Evolutionary conservation across 1,139 yeast genomes (phyloP), one percentile per base, ranked within the genome.

Genomic region (Kurtzmaniella natalensis): DNA sequence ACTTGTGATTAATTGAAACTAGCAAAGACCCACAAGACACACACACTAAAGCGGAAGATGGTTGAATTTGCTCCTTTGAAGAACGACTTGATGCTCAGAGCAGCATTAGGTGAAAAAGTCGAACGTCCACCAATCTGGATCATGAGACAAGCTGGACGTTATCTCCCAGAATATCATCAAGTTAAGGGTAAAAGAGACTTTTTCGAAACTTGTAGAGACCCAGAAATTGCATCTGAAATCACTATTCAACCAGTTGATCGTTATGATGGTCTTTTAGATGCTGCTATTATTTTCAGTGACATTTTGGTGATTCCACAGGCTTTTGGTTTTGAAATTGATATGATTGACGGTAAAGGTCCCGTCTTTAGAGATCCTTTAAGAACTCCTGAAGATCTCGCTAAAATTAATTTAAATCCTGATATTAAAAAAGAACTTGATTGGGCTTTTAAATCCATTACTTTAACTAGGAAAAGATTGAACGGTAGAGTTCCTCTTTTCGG

Each of bases 71-170:
- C 94, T 15, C 76, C 78, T 16, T 67, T 89, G 55, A 78, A 88
- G 60, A 92, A 92, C 63, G 97, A 92, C 55, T 72, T 89, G 51
- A 81, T 92, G 31, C 68, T 92, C 43, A 71, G 98, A 50, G 96
- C 97, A 3, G 96, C 98, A 16, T 51, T 43, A 30, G 74, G 74
- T 34, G 95, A 89, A 55, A 66, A 66, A 46, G 96, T 92, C 31
- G 98, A 92, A 61, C 78, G 98, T 56, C 96, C 98, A 1, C 98
- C 98, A 18, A 79, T 92, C 41, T 92, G 98, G 98, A 84, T 92
- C 48, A 92, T 92, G 98, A 75, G 94, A 59, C 94, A 83, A 65
- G 94, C 92, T 3, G 94, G 94, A n/a, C 68, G 94, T 37, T 86
- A 85, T 50, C 66, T 85, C 41, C 94, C 94, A 20, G 96, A 92